phyloP scores from a whole-genome alignment of 164 flowering plant species.

The Vitis rupestris region DNA sequence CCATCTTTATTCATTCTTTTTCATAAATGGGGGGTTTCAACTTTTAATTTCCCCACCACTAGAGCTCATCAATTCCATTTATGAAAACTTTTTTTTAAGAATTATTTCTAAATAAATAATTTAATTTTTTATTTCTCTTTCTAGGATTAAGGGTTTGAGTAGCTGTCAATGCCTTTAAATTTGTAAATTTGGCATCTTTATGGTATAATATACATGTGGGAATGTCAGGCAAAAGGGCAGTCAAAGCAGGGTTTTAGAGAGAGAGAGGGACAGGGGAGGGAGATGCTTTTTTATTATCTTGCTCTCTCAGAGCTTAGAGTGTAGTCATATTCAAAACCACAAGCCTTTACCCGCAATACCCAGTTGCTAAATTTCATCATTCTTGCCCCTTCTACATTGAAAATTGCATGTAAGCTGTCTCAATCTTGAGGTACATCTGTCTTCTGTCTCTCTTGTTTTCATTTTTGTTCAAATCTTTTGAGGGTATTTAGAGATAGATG shows the following conservation, averaged over 20 bases:
- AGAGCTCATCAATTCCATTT: too few relatives aligned
- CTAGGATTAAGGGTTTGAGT: not conserved
- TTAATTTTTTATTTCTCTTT: too few relatives aligned
- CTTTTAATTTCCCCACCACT: too few relatives aligned
- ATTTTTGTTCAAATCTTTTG: not conserved
- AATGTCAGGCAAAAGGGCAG: conserved; percentile 27
- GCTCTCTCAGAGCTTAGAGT: not conserved
- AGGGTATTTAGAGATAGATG: too few relatives aligned
- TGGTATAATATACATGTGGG: conserved; percentile 18
- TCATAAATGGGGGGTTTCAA: too few relatives aligned
- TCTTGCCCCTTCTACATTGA: not conserved
- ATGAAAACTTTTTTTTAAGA: too few relatives aligned
- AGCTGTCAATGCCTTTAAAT: not conserved
- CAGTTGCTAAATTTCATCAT: conserved; percentile 18
- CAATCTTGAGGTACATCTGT: conserved; percentile 7
- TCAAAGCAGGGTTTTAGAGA: not conserved
- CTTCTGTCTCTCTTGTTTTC: not conserved
- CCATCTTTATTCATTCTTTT: too few relatives aligned
- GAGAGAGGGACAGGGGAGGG: conserved; percentile 8
- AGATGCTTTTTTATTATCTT: conserved; percentile 10
- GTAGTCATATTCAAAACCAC: conserved; percentile 19
- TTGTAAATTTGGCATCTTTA: conserved; percentile 3
- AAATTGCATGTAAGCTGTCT: conserved; percentile 7
- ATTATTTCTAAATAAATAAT: too few relatives aligned
- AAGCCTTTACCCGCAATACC: conserved; percentile 30